phyloP scores from a whole-genome alignment of 1,139 yeast genomes.

The Sporopachydermia cereana region DNA sequence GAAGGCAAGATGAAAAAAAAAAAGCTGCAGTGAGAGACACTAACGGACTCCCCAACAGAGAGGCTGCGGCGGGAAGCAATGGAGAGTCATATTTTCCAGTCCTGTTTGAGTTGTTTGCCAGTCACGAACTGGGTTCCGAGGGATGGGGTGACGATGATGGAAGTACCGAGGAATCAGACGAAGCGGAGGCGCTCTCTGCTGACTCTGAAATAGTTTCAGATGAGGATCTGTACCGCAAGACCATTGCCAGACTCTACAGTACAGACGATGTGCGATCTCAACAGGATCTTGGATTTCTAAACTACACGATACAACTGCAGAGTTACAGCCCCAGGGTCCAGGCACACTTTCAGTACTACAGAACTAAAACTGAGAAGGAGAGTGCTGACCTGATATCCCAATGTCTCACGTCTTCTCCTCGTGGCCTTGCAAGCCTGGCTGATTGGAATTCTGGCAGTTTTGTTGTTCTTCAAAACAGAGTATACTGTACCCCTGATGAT shows the following conservation, averaged over 20 bases:
- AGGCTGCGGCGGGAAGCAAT: background rate
- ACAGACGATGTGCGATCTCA: background rate
- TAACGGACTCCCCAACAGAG: background rate
- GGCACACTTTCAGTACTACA: conserved; percentile 48
- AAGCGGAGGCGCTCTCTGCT: background rate
- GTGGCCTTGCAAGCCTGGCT: conserved; percentile 18
- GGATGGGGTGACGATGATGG: background rate
- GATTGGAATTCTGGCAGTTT: conserved; percentile 39
- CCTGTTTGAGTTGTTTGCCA: background rate
- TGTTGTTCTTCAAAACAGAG: conserved; percentile 31
- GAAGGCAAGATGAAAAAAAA: too few relatives aligned
- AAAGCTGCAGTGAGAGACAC: too few relatives aligned
- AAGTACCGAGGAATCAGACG: background rate
- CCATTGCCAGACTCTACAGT: background rate
- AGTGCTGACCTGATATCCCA: conserved; percentile 9
- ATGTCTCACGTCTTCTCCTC: conserved; percentile 8
- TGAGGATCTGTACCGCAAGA: background rate
- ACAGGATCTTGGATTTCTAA: background rate
- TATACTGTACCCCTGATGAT: conserved; percentile 55
- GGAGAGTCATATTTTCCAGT: background rate
- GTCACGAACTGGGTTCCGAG: too few relatives aligned
- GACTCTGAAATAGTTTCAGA: background rate
- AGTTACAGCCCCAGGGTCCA: conserved; percentile 49
- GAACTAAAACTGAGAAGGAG: conserved; percentile 16
- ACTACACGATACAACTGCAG: conserved; percentile 25